Evolutionary conservation across 495 filamentous ascomycete species (phyloP).

Genomic region (Penicillium daleae): DNA sequence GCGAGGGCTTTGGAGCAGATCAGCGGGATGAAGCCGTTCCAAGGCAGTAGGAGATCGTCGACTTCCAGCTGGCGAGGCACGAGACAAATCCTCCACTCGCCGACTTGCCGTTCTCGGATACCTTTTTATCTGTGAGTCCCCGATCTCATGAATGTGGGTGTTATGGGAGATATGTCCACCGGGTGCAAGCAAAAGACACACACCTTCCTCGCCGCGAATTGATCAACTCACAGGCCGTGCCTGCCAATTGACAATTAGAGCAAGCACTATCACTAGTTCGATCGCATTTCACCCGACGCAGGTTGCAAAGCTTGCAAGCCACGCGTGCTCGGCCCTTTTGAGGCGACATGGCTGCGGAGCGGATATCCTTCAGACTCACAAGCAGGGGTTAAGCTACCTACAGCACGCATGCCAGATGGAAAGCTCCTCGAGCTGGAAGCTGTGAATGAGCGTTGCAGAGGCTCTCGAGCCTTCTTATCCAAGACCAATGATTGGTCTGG

Average conservation of each 20-base stretch:
- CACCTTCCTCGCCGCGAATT: conserved; percentile 1
- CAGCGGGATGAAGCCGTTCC: not conserved
- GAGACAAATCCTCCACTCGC: not conserved
- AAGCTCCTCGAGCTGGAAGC: not conserved
- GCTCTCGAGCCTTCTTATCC: not conserved
- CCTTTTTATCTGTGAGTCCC: not conserved
- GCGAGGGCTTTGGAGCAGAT: not conserved
- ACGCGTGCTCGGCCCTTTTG: conserved; percentile 1
- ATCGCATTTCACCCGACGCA: conserved; percentile 1
- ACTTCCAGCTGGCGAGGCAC: not conserved
- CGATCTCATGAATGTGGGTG: not conserved
- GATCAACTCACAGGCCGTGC: not conserved
- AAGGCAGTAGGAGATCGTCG: not conserved
- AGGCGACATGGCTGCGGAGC: not conserved
- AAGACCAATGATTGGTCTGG: not conserved
- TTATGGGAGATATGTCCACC: not conserved
- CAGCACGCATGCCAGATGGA: not conserved
- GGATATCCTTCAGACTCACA: not conserved
- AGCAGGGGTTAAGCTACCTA: not conserved
- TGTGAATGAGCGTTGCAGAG: not conserved
- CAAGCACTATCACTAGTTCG: not conserved
- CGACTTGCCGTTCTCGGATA: not conserved
- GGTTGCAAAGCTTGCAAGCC: not conserved
- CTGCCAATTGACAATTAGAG: not conserved
- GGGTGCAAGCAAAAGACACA: not conserved